phyloP scores from a whole-genome alignment of 768 basidiomycete species.

The Phanerochaete sordida region DNA sequence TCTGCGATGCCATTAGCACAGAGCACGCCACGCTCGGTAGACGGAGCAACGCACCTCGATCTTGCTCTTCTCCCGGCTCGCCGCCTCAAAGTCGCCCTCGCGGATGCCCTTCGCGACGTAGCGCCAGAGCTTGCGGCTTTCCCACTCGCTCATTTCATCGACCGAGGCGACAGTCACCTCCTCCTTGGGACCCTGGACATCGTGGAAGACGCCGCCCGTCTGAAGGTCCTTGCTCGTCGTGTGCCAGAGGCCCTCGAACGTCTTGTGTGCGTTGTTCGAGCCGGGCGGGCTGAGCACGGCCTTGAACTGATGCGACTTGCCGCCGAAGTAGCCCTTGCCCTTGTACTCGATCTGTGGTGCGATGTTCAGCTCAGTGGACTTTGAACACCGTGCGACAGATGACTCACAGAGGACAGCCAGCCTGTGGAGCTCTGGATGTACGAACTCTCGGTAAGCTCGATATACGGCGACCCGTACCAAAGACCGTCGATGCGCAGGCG shows the following conservation, averaged over 20 bases:
- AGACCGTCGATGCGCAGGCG: conserved; percentile 90
- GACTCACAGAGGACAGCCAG: conserved; percentile 47
- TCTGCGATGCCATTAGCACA: conserved; percentile 44
- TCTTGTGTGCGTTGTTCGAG: conserved; percentile 36
- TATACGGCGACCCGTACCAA: conserved; percentile 88
- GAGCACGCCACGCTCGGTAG: background rate
- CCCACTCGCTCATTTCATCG: conserved; percentile 72
- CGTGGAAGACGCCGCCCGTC: conserved; percentile 61
- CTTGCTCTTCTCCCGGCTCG: conserved; percentile 80
- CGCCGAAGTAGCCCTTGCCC: conserved; percentile 93
- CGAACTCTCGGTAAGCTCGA: conserved; percentile 82
- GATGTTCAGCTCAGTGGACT: background rate
- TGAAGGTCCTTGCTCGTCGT: conserved; percentile 53
- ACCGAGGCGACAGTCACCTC: conserved; percentile 65
- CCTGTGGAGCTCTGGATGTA: conserved; percentile 72
- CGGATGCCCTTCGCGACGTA: conserved; percentile 88
- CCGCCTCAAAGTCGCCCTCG: conserved; percentile 89
- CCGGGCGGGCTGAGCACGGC: conserved; percentile 60
- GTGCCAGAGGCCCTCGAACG: conserved; percentile 83
- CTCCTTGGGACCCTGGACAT: conserved; percentile 70
- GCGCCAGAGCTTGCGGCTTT: conserved; percentile 83
- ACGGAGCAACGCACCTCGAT: conserved; percentile 68
- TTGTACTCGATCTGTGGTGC: conserved; percentile 74
- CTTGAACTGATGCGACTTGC: conserved; percentile 92
- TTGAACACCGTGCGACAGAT: background rate